Base-by-base conservation (phyloP, 2,329 filamentous ascomycete genomes). In the Diaporthe citriasiana region DNA sequence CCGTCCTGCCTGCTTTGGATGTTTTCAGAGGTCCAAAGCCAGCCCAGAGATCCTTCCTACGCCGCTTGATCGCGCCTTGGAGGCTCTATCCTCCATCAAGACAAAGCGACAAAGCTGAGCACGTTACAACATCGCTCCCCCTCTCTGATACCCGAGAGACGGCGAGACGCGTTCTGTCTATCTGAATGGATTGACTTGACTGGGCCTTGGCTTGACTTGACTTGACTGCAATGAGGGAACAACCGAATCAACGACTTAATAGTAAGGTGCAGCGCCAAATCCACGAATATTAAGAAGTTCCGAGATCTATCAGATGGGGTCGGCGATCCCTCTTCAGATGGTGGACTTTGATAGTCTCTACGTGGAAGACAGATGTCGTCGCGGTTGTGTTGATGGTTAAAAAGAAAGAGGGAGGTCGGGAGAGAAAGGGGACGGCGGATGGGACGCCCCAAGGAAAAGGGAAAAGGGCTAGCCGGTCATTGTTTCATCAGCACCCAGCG, bases 341-440 rank as follows among this genome's bases (percentile, higher is more conserved):
- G 63, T 63, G 56, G 70, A 71, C 57, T 55, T 51, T 40, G 70
- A 60, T 25, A 71, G 70, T 71, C 70, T 71, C 70, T 71, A 71
- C 70, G 70, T 71, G 70, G 56, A 63, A 55, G 70, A 71, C 56
- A 40, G 70, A 71, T 71, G 70, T 60, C 57, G 70, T 71, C 56
- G 56, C 27, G 68, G 70, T 63, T 63, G 56, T 50, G 74, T 73
- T 81, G 79, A 77, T 76, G 73, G 50, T 60, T 78, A 79, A 80
- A 80, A 81, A 80, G 76, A 53, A 53, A 42, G 38, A 56, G 47
- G 56, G 57, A 69, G 53, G 69, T 42, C 69, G 71, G 65, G 73
- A 33, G 50, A 53, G 70, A 59, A 71, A 68, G 59, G 80, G 78
- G 80, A 79, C 79, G 70, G 53, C 22, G 51, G 69, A 63, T 63